phyloP scores from a whole-genome alignment of 83 land plant species.

The Picea engelmannii region DNA sequence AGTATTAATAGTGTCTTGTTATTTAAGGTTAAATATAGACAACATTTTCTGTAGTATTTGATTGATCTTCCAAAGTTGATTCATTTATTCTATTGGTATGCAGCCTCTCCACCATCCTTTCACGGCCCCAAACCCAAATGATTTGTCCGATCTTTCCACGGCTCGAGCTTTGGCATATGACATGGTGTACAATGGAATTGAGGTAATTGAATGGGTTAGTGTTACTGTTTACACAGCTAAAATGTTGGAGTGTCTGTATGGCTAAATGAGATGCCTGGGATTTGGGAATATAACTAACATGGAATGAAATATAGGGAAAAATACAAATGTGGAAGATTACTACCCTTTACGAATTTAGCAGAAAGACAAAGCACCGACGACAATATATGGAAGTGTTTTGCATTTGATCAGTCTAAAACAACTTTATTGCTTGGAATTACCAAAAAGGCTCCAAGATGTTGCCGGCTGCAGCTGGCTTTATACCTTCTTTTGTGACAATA shows the following conservation, averaged over 20 bases:
- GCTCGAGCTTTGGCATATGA: constrained; percentile 98
- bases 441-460: not conserved
- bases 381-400: not conserved
- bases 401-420: too few species aligned
- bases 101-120: constrained; percentile 98
- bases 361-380: not conserved
- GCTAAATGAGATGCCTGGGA: not conserved
- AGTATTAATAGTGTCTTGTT: too few species aligned
- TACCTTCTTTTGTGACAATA: not conserved
- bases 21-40: not conserved
- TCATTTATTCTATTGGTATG: not conserved
- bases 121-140: constrained; percentile 95
- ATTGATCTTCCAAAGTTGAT: not conserved
- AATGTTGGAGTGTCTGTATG: not conserved
- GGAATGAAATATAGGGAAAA: not conserved
- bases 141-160: constrained; percentile 72
- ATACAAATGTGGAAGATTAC: not conserved
- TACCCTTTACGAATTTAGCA: not conserved
- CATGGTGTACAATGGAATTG: constrained; percentile 97
- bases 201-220: constrained; percentile 45
- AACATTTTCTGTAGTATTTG: not conserved
- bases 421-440: not conserved
- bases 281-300: not conserved
- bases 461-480: not conserved
- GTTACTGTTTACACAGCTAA: not conserved